Evolutionary conservation across 768 basidiomycete genomes (phyloP), one percentile per base, ranked within the genome.

Genomic region (Xerocomellus chrysenteron): DNA sequence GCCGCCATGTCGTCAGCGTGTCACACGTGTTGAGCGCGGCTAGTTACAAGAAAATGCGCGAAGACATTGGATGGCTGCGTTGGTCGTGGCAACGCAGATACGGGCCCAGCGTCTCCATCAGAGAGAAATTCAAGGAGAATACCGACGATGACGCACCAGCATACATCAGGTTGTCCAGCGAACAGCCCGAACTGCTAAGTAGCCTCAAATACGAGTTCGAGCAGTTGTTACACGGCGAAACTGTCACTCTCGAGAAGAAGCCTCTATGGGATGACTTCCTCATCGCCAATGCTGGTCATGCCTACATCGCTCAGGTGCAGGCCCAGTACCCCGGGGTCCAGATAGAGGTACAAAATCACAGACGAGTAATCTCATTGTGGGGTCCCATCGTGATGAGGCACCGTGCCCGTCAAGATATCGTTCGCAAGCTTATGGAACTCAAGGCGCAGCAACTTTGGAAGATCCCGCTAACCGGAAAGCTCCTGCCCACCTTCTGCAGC

Each of bases 181-280:
- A 81, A 13, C 76, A 78, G 12, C 62, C 80, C 12, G 77, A 77
- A 50, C 71, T 80, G 8, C 66, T 92, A 2, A 80, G 81, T 0
- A 68, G 67, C 40, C 76, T 88, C 50, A 90, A 89, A 62, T 66
- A 73, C 3, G 77, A 84, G 58, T 76, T 90, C 21, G 87, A 89
- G 64, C 75, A 75, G n/a, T 73, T 86, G 12, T 64, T 87, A 0
- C 80, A 77, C 3, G 89, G 90, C 1, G 86, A 91, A 59, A 71
- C 79, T 3, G 67, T 89, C 35, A 75, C 70, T 28, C 62, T 79
- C 17, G 77, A 82, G 44, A 82, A 78, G 30, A 79, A 80, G 40
- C 71, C 76, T 2, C 72, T 81, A 9, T 92, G 89, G 89, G 85
- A 91, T 56, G 73, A 76, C 4, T 90, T 82, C 68, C 86, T 92